phyloP scores from a whole-genome alignment of 768 basidiomycete genomes.

The Butyriboletus loyo region DNA sequence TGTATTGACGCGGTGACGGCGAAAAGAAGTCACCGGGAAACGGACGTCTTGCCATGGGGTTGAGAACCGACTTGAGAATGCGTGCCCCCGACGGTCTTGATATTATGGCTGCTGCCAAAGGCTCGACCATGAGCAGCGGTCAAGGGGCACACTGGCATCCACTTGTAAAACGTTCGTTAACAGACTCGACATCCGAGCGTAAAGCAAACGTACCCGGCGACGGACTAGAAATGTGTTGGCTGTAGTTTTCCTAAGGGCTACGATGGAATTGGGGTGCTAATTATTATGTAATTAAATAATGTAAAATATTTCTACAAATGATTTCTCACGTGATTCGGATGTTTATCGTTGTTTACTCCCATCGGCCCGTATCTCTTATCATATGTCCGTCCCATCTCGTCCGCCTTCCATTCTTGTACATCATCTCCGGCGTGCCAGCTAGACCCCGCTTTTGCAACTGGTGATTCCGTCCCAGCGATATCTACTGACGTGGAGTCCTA shows the following conservation, averaged over 20 bases:
- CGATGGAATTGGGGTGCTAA: neutral
- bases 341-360: neutral
- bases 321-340: neutral
- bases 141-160: conserved; percentile 6
- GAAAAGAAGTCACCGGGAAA: conserved; percentile 52
- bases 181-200: neutral
- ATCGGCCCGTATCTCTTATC: neutral
- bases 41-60: conserved; percentile 29
- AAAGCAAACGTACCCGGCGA: conserved; percentile 11
- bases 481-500: neutral
- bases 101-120: conserved; percentile 50
- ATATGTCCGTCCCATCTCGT: neutral
- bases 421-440: conserved; percentile 7
- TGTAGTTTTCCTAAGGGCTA: neutral
- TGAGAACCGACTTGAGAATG: conserved; percentile 28
- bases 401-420: neutral
- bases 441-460: conserved; percentile 2
- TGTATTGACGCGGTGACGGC: conserved; percentile 48
- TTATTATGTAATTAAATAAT: conserved; percentile 17
- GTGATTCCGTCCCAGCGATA: neutral
- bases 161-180: neutral
- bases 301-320: conserved; percentile 1
- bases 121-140: conserved; percentile 57
- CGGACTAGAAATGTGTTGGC: neutral
- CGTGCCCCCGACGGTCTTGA: conserved; percentile 34